These are phyloP conservation scores for Colletotrichum sp. DNA, from an alignment of 2,329 filamentous ascomycete genomes.

Conservation along the genomic window DNA sequence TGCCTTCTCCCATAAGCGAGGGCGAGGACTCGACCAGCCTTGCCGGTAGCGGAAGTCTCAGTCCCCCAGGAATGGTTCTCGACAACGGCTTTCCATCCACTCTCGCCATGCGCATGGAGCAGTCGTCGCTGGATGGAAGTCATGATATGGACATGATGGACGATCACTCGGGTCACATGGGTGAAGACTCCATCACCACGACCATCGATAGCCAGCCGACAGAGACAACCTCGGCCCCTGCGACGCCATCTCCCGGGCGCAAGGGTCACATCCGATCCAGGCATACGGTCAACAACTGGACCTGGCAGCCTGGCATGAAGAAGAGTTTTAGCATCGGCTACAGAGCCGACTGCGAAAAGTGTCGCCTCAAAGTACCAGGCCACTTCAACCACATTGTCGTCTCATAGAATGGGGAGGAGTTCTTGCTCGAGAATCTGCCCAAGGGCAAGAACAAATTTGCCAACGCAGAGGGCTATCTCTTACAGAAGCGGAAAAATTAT, in stretches of 20 bases:
- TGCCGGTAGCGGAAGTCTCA: conserved; percentile 32
- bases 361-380: conserved; percentile 74
- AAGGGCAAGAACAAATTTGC: background rate
- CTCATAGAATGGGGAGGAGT: conserved; percentile 47
- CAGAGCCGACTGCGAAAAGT: conserved; percentile 79
- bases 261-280: conserved; percentile 63
- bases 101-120: conserved; percentile 38
- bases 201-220: background rate
- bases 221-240: conserved; percentile 30
- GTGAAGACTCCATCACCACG: background rate
- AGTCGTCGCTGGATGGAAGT: conserved; percentile 14
- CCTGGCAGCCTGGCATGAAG: conserved; percentile 67
- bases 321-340: conserved; percentile 80
- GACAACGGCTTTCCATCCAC: conserved; percentile 37
- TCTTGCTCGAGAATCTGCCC: background rate
- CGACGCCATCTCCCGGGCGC: conserved; percentile 48
- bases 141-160: conserved; percentile 37
- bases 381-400: conserved; percentile 83
- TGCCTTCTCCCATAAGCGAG: conserved; percentile 67
- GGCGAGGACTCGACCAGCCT: conserved; percentile 45
- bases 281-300: conserved; percentile 66
- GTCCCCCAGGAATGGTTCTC: conserved; percentile 34
- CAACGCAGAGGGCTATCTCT: background rate
- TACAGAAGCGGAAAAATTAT: background rate
- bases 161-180: background rate